A percentile compares a stretch with the other conserved stretches of the same genome.
Evolutionary conservation across 345 rosid species (phyloP).

Genomic region (Gossypium arboreum): DNA sequence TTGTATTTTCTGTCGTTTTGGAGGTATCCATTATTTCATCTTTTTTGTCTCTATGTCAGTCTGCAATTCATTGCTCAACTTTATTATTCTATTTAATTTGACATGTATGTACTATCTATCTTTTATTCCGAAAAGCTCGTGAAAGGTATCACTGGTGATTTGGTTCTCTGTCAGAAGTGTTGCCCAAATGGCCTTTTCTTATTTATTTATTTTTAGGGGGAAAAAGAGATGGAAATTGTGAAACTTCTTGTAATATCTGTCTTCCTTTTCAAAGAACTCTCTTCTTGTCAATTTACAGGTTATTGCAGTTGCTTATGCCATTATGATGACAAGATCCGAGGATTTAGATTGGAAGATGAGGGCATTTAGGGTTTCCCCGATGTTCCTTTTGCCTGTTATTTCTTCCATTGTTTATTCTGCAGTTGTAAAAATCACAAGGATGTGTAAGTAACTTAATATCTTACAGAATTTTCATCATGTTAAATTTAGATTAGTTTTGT

Average conservation of each 20-base stretch:
- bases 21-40: slow-evolving; percentile 41
- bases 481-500: not conserved
- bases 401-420: slow-evolving; percentile 51
- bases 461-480: not conserved
- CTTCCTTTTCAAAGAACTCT: not conserved
- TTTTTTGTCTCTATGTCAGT: slow-evolving; percentile 1
- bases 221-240: too few species aligned
- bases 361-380: slow-evolving; percentile 56
- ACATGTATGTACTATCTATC: not conserved
- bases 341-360: slow-evolving; percentile 75
- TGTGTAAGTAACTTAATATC: slow-evolving; percentile 44
- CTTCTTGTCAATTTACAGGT: slow-evolving; percentile 34
- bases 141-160: not conserved
- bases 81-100: not conserved
- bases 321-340: slow-evolving; percentile 53
- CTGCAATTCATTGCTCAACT: not conserved
- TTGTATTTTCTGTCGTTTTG: slow-evolving; percentile 56
- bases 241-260: not conserved
- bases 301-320: slow-evolving; percentile 69
- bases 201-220: too few species aligned
- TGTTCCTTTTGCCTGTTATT: slow-evolving; percentile 68
- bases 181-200: too few species aligned
- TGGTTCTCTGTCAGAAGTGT: not conserved
- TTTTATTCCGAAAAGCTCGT: not conserved
- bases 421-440: slow-evolving; percentile 47